phyloP scores from a whole-genome alignment of 768 basidiomycete species.

The Cystobasidium ongulense region DNA sequence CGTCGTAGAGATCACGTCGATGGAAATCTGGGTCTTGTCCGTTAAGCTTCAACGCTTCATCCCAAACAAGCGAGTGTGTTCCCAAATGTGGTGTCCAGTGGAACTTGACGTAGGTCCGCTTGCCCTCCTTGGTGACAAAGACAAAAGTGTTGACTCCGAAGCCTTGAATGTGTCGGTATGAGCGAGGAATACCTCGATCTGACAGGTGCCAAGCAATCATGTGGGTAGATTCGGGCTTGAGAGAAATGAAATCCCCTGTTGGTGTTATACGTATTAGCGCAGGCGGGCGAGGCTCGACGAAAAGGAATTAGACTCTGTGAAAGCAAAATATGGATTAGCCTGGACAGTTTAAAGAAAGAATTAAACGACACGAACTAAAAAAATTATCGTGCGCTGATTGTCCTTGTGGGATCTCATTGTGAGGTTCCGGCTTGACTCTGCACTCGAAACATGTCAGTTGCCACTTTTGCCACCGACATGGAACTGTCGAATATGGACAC shows the following conservation, averaged over 20 bases:
- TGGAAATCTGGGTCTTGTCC: constrained; percentile 89
- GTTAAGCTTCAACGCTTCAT: constrained; percentile 72
- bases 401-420: constrained; percentile 56
- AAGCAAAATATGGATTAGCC: too few relatives aligned
- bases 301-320: background rate
- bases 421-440: constrained; percentile 63
- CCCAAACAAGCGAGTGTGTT: constrained; percentile 76
- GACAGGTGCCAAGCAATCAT: constrained; percentile 80
- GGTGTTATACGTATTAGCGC: too few relatives aligned
- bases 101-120: constrained; percentile 68
- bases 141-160: constrained; percentile 81
- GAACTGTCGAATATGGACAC: too few relatives aligned
- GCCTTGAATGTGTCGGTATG: constrained; percentile 84
- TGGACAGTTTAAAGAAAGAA: background rate
- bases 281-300: too few relatives aligned
- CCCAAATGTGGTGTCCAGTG: constrained; percentile 50
- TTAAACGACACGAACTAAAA: background rate
- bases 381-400: constrained; percentile 37
- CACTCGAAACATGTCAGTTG: background rate
- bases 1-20: constrained; percentile 76
- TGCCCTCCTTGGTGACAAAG: constrained; percentile 58
- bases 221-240: constrained; percentile 52
- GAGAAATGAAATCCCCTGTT: constrained; percentile 29
- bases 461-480: background rate
- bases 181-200: constrained; percentile 76